Evolutionary conservation across 306 rosid species (phyloP), one percentile per base, ranked within the genome.

Genomic region (Boehmeria nivea): DNA sequence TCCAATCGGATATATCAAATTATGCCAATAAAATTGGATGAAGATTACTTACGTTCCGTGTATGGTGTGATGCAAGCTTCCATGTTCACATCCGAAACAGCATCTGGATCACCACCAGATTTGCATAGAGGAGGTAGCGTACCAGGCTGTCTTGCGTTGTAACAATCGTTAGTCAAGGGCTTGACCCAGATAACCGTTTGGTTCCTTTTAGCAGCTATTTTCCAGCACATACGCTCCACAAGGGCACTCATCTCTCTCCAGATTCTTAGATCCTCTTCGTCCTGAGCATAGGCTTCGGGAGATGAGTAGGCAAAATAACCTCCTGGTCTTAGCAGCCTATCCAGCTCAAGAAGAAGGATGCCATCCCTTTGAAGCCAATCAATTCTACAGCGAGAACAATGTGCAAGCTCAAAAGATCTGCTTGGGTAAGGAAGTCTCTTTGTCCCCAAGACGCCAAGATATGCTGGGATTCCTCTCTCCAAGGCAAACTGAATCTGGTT

Each of bases 291-390:
- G 23, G 99, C 99, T 78, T 93, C 99, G 0, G 99, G 99, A 66
- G 99, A 93, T 18, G 99, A 93, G 81, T 87, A 93, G 4, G 83
- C 96, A 72, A 93, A 93, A 79, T 93, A 93, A 49, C 99, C 99
- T 61, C 99, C 99, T 1, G 96, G 96, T 72, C 94, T 81, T n/a
- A 93, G 94, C 65, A 93, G 42, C 68, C 99, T 83, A 47, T 93
- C 99, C 9, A 93, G 71, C 68, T 93, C 99, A 53, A 93, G 89
- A 51, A 85, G 96, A 72, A 93, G 90, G 67, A 93, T 79, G 20
- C 99, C 99, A 68, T 83, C 99, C 71, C 99, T 85, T 66, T 93
- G 99, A 76, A 93, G 96, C 99, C 99, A 93, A 72, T 93, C 99
- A 39, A 93, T 93, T 75, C 99, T 81, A 74, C 99, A 93, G 45